These are phyloP conservation scores for Gossypium gossypioides DNA, from an alignment of 441 rosid genomes.

Conservation along the genomic window DNA sequence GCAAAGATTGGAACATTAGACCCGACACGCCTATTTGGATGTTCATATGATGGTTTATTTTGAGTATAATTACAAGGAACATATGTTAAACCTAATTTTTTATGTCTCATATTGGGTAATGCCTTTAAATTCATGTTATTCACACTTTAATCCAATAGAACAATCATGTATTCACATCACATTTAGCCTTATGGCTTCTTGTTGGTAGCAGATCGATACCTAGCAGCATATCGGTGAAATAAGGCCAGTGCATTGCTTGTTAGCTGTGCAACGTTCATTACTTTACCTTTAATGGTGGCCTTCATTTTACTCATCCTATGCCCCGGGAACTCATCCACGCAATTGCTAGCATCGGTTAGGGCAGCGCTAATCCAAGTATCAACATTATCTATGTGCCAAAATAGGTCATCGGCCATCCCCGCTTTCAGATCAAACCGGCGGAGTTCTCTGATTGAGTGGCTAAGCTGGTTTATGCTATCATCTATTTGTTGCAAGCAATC, in stretches of 20 bases:
- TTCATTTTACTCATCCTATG: conserved; percentile 47
- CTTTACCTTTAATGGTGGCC: conserved; percentile 62
- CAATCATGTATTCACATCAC: not conserved
- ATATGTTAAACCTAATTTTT: no score
- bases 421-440: conserved; percentile 19
- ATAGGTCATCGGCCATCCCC: conserved; percentile 6
- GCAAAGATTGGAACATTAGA: no score
- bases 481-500: conserved; percentile 57
- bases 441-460: conserved; percentile 44
- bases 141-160: not conserved
- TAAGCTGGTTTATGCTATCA: conserved; percentile 46
- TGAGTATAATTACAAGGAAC: no score
- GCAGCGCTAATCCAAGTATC: conserved; percentile 72
- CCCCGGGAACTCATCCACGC: conserved; percentile 46
- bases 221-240: conserved; percentile 51
- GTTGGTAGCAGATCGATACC: conserved; percentile 23
- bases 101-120: not conserved
- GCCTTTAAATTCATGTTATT: not conserved
- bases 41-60: no score
- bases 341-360: conserved; percentile 50
- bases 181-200: conserved; percentile 12
- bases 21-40: no score
- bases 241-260: conserved; percentile 69
- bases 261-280: conserved; percentile 61
- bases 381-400: conserved; percentile 52